Base-by-base conservation (phyloP, 2,329 filamentous ascomycete genomes). In the Claviceps paspali region DNA sequence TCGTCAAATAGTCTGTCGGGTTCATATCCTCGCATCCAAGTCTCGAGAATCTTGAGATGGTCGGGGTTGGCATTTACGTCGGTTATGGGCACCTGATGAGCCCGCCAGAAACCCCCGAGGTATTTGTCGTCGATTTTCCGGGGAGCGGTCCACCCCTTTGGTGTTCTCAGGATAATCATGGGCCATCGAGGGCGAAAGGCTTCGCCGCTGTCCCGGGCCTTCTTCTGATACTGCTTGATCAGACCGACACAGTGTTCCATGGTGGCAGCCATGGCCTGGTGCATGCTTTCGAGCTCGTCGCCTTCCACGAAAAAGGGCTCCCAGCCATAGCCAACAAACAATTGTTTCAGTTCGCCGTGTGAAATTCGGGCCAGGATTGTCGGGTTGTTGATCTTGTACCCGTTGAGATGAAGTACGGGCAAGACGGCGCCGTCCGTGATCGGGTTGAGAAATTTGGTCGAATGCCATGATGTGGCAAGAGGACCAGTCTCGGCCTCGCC, bases 371-470 rank as follows among this genome's bases (percentile, higher is more conserved):
- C 75, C 12, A 86, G 68, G 0, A 87, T 52, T 5, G 76, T 86
- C 7, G 79, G 79, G 56, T 84, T 83, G 63, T 83, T 82, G 63
- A 86, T 86, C 65, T 87, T 87, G 68, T 86, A 87, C 33, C 82
- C 82, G 48, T 87, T 87, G 24, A 87, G 65, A 54, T 87, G 80
- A 9, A 87, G 67, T 5, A 87, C 75, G 0, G 82, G 82, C 2
- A 87, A 65, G 6, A 87, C 82, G 27, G 80, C 82, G 22, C 82
- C 82, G 49, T 86, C 81, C 0, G 71, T 78, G 47, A 82, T 79
- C 4, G 82, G 82, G 52, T 86, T 85, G 45, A 87, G 67, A 59
- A 85, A 86, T 55, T 87, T 87, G 51, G 71, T 86, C 57, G 77
- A 81, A 59, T 87, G 82, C 82, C 82, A 87, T 39, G 77, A 77